These are phyloP conservation scores for Verticillium nonalfalfae DNA, from an alignment of 2,329 filamentous ascomycete genomes.

Conservation along the genomic window DNA sequence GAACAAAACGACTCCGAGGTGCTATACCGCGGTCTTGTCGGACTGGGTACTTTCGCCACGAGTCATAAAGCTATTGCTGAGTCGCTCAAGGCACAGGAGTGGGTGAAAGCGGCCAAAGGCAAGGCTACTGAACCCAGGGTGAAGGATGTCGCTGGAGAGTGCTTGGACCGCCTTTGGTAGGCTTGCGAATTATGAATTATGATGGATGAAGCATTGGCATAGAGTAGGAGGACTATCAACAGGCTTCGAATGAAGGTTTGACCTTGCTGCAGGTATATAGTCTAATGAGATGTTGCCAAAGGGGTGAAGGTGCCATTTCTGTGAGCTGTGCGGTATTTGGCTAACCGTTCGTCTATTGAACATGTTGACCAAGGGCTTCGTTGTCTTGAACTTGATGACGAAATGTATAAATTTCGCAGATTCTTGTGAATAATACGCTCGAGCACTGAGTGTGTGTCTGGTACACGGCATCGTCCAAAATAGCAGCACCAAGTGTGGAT, in stretches of 20 bases:
- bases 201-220: neutral
- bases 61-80: constrained; percentile 38
- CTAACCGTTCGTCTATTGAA: no score
- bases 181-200: neutral
- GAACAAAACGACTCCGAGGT: constrained; percentile 73
- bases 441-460: no score
- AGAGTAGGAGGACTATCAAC: neutral
- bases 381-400: no score
- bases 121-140: constrained; percentile 40
- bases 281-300: no score
- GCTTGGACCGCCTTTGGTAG: constrained; percentile 25
- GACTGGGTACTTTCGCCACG: constrained; percentile 70
- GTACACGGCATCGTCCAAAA: no score
- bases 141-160: constrained; percentile 39
- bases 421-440: no score
- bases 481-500: no score
- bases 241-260: neutral
- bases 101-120: constrained; percentile 35
- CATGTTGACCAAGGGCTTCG: no score
- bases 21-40: constrained; percentile 75
- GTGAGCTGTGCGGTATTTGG: no score
- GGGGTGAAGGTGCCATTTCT: no score
- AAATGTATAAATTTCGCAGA: no score
- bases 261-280: neutral
- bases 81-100: constrained; percentile 31